Evolutionary conservation across 106 monocot species (phyloP), one percentile per base, ranked within the genome.

Genomic region (Gastrodia elata): DNA sequence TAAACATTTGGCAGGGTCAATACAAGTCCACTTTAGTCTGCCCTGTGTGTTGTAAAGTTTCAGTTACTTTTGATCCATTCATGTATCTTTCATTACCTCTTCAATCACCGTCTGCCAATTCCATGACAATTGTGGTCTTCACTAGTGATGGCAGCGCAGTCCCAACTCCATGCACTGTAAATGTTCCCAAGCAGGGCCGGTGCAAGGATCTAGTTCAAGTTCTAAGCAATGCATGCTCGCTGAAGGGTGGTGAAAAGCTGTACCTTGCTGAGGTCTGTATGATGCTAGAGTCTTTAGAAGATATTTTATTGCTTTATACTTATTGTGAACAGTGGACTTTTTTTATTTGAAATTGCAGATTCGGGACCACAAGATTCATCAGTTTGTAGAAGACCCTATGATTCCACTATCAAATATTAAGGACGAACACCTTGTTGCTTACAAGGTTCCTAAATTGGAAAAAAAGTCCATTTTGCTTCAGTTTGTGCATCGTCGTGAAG

Each of bases 61-160:
- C 98, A 2, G 98, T 99, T 81, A 99, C 91, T 35, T 99, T 99
- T 87, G 93, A 99, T 81, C 98, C 98, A 40, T 99, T 99, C 77
- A 99, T 99, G 98, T 93, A 99, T 69, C 98, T 99, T 15, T 99
- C 98, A 8, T 80, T 99, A 68, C 98, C 93, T 75, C 74, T 99
- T 65, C 98, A 99, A 88, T 91, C 88, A 43, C 87, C 93, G 6
- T 87, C 85, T 75, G 68, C 85, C 71, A 76, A 93, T 34, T 85
- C 83, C 25, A 89, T 99, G 85, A 99, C 91, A 35, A 83, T 89
- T 68, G 73, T 78, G 57, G 87, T 99, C 28, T 89, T 91, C 67
- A 77, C 85, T 11, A 82, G 76, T 82, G 94, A 94, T 85, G 91
- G 93, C 10, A 88, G 86, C 74, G 67, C 85, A 38, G 68, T 84